Evolutionary conservation across 2,329 filamentous ascomycete genomes (phyloP), one percentile per base, ranked within the genome.

Genomic region (Calonectria henricotiae): DNA sequence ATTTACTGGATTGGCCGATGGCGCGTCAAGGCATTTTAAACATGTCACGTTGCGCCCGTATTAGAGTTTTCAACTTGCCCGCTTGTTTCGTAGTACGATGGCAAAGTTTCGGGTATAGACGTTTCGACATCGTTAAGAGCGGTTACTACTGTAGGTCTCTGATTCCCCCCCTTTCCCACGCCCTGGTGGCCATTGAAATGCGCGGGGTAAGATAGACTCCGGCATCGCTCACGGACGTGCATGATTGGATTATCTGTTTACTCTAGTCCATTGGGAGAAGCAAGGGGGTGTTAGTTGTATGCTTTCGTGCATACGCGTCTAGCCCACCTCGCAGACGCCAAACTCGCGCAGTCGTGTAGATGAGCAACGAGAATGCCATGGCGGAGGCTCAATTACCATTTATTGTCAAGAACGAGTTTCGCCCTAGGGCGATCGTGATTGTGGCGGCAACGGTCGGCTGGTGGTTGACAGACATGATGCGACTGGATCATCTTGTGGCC

Each of bases 131-230:
- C 20, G 6, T n/a, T 8, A 30, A 35, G 49, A 60, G 58, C 49
- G 55, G 30, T 41, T 35, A 60, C 55, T 43, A 35, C 32, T 37
- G 51, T 55, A 55, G 27, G 51, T 55, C 51, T 60, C 37, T 41
- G 20, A 60, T 30, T 60, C 17, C 11, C 41, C 11, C 27, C 13
- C 25, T 27, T 30, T 41, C 23, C 23, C 32, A 43, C 12, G 32
- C 15, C 43, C 35, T 49, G 25, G n/a, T n/a, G 35, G 32, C 54
- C 32, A 13, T 49, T 20, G n/a, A 54, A 65, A 46, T 51, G 62
- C 67, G 67, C 62, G 67, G 67, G 67, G 67, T 67, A 66, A 62
- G 13, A 44, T 51, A 46, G 55, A 5, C 69, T 68, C 65, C 65
- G 61, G 60, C 61, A 71, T 61, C 65, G 61, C 65, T 68, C 49